Conservation (phyloP, 2,329 filamentous ascomycete species). For the Diaporthe amygdali region DNA sequence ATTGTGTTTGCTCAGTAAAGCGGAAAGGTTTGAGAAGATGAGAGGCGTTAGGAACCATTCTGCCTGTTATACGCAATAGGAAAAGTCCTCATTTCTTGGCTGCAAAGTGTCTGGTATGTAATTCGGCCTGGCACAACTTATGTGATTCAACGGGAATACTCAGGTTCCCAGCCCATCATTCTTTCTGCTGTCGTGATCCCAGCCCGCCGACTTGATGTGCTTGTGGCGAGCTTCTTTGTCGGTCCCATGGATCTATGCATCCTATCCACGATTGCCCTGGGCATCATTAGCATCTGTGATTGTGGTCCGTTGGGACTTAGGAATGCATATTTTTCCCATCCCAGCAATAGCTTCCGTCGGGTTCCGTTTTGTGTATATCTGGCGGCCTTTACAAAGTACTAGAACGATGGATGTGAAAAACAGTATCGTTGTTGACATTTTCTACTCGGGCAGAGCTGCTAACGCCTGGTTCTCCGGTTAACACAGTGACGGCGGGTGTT, state of each 20-base stretch:
- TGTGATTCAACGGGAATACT: slow-evolving; percentile 48
- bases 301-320: slow-evolving; percentile 42
- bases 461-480: not conserved
- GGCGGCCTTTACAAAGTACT: not conserved
- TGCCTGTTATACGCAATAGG: slow-evolving; percentile 47
- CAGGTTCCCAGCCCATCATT: slow-evolving; percentile 63
- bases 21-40: too few species aligned
- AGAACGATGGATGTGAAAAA: not conserved
- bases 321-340: not conserved
- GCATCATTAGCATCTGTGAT: slow-evolving; percentile 60
- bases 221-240: slow-evolving; percentile 57
- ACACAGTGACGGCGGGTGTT: not conserved
- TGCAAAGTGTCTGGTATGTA: too few species aligned
- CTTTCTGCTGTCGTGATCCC: slow-evolving; percentile 64
- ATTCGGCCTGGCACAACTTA: not conserved
- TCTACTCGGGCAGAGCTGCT: not conserved
- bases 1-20: too few species aligned
- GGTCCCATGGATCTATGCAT: slow-evolving; percentile 63
- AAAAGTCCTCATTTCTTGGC: slow-evolving; percentile 45
- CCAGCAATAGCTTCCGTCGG: not conserved
- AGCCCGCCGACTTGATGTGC: slow-evolving; percentile 59
- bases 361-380: not conserved
- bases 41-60: slow-evolving; percentile 52
- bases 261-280: slow-evolving; percentile 52
- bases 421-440: not conserved